Evolutionary conservation across 306 rosid genomes (phyloP), one percentile per base, ranked within the genome.

Genomic region (Castanea crenata): DNA sequence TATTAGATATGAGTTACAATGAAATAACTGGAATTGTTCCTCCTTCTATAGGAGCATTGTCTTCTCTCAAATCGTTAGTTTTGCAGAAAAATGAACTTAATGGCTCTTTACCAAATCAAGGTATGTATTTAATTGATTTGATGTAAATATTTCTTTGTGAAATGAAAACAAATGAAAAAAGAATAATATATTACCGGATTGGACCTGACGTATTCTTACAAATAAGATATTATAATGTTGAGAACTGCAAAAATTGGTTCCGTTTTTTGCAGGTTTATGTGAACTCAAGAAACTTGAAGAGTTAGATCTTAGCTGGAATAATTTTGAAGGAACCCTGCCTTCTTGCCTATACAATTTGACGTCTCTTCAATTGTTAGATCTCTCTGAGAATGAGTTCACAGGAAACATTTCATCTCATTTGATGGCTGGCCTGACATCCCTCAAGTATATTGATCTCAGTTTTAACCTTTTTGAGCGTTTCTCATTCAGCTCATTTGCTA

Each of bases 381-480:
- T 76, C 46, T 34, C 74, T 1, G n/a, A n/a, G n/a, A n/a, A n/a
- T n/a, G n/a, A n/a, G n/a, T 68, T 81, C 3, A 20, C 8, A 6
- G 59, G 78, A 34, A 76, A 76, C 71, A 35, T 76, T 49, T 65
- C 80, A 29, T 35, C 81, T 1, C 10, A 46, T 55, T 18, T 38
- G 23, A 49, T 81, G 16, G 44, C 32, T 4, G 54, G 4, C 1
- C 77, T 71, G 2, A 76, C 65, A 57, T 57, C 80, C 16, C 23
- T 81, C 6, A 69, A 44, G 61, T 9, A 6, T 61, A 35, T 35
- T 35, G 44, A 35, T 35, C 44, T 35, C 0, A 35, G 44, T 6
- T 35, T 1, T 35, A 35, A 58, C 52, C 38, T 76, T 13, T 81
- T 81, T 76, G 81, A 68, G 3, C 78, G 78, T 16, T 81, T 81